Percentiles rank a stretch among this genome's conserved stretches.
These are phyloP conservation scores for Pelargonium nanum DNA, from an alignment of 345 rosid species.

Conservation along the genomic window DNA sequence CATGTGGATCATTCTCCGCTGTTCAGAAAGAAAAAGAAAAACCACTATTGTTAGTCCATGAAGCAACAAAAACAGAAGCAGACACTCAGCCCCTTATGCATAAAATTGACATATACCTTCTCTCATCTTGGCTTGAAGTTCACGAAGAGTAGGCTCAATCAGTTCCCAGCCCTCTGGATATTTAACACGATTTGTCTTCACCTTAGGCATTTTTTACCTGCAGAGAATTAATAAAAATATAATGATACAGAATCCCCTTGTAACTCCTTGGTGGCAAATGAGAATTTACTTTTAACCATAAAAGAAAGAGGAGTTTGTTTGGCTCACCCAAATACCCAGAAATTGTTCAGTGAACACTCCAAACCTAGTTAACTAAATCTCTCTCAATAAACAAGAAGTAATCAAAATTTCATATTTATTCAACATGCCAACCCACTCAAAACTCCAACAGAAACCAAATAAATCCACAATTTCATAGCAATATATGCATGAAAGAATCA, in stretches of 20 bases:
- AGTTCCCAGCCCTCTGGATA: constrained; percentile 79
- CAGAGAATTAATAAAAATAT: neutral
- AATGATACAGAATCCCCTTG: neutral
- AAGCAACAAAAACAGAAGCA: neutral
- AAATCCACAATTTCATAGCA: no score
- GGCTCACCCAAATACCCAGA: neutral
- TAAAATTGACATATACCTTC: constrained; percentile 34
- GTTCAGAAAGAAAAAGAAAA: no score
- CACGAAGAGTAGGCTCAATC: constrained; percentile 68
- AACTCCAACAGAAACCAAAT: no score
- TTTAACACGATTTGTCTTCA: constrained; percentile 51
- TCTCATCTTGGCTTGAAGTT: constrained; percentile 62
- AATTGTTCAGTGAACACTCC: neutral
- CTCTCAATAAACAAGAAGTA: no score
- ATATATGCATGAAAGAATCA: neutral
- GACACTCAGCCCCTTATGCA: neutral
- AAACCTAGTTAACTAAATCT: no score
- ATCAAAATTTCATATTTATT: no score
- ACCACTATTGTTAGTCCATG: neutral
- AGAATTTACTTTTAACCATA: neutral
- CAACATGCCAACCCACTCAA: no score
- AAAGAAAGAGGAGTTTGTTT: neutral
- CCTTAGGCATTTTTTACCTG: constrained; percentile 57
- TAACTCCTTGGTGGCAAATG: neutral
- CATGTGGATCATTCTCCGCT: neutral